These are phyloP conservation scores for Cajanus cajan DNA, from an alignment of 306 rosid species.

Conservation along the genomic window DNA sequence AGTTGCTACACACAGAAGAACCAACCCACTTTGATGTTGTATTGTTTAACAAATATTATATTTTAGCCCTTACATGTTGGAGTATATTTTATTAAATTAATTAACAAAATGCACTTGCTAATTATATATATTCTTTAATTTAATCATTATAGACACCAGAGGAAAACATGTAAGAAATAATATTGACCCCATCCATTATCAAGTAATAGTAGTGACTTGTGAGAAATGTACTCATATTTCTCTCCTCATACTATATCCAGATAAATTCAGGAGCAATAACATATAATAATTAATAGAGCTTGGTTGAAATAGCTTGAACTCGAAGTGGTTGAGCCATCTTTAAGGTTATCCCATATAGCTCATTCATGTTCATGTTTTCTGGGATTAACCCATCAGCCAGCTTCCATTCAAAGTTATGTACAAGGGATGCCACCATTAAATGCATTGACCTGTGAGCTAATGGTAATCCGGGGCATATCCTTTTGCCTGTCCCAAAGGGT, in stretches of 20 bases:
- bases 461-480: conserved; percentile 36
- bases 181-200: background rate
- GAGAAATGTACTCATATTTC: background rate
- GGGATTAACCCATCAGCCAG: background rate
- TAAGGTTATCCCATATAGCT: background rate
- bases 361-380: background rate
- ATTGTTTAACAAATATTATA: no score
- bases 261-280: no score
- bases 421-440: conserved; percentile 19
- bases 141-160: no score
- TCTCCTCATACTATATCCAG: background rate
- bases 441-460: conserved; percentile 3
- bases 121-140: no score
- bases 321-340: background rate
- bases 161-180: no score
- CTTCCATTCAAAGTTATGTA: conserved; percentile 21
- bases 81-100: no score
- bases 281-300: background rate
- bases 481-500: conserved; percentile 42
- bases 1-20: no score
- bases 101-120: no score
- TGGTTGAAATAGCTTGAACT: background rate
- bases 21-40: no score
- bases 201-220: background rate
- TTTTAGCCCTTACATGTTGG: no score